phyloP scores from a whole-genome alignment of 2,329 filamentous ascomycete species.

The Tolypocladium ovalisporum region DNA sequence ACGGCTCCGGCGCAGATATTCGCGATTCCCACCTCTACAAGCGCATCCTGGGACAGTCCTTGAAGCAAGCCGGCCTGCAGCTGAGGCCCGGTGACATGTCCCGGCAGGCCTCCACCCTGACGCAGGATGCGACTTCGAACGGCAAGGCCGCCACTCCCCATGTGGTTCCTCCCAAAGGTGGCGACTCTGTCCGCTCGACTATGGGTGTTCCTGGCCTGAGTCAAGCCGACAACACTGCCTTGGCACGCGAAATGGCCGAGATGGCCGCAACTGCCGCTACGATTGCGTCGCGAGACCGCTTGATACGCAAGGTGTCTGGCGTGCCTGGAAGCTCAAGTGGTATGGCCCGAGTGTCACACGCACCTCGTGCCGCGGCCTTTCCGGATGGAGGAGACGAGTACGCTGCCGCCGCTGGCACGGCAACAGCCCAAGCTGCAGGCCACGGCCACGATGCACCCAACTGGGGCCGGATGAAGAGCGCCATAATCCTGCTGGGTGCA shows the following conservation, averaged over 20 bases:
- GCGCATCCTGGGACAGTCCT: slow-evolving; percentile 80
- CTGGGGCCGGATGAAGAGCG: slow-evolving; percentile 87
- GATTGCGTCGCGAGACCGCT: slow-evolving; percentile 67
- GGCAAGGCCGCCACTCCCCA: slow-evolving; percentile 48
- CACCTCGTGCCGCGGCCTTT: slow-evolving; percentile 24
- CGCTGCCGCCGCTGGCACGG: slow-evolving; percentile 16
- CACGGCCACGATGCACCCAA: slow-evolving; percentile 94
- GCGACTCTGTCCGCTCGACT: slow-evolving; percentile 29
- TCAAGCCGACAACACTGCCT: slow-evolving; percentile 67
- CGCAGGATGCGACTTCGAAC: slow-evolving; percentile 25
- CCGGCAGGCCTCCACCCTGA: slow-evolving; percentile 25
- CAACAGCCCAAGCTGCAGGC: slow-evolving; percentile 20
- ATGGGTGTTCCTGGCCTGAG: slow-evolving; percentile 59
- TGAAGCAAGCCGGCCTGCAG: slow-evolving; percentile 68
- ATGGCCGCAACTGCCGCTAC: slow-evolving; percentile 87
- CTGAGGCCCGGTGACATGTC: slow-evolving; percentile 37
- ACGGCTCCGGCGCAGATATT: slow-evolving; percentile 54
- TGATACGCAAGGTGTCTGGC: slow-evolving; percentile 26
- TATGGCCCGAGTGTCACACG: slow-evolving; percentile 16
- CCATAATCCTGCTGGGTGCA: slow-evolving; percentile 76
- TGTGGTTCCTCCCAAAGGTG: slow-evolving; percentile 62
- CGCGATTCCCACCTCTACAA: slow-evolving; percentile 86
- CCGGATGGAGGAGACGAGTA: slow-evolving; percentile 35
- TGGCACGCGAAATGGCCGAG: slow-evolving; percentile 83
- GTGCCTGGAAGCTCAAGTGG: slow-evolving; percentile 7